Conservation (phyloP, 2,329 filamentous ascomycete genomes). For the Fusarium coffeatum region DNA sequence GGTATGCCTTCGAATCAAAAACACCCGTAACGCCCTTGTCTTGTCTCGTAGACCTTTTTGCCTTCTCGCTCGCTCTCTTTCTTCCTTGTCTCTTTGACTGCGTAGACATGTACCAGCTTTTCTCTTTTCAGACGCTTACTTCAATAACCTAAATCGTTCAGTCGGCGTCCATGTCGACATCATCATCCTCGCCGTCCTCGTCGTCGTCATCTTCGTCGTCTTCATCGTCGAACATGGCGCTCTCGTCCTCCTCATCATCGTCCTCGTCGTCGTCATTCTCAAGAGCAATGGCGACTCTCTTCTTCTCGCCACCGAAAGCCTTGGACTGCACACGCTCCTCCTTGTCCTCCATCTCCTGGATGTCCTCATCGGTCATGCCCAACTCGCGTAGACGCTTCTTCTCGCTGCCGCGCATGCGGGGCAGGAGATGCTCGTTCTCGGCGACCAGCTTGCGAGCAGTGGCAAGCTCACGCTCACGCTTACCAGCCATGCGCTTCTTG, state of each 20-base stretch:
- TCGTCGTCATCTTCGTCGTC: slow-evolving; percentile 52
- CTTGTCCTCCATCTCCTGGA: slow-evolving; percentile 59
- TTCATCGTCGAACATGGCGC: slow-evolving; percentile 48
- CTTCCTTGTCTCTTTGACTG: not conserved
- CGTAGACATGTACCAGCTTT: slow-evolving; percentile 23
- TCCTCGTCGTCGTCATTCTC: slow-evolving; percentile 52
- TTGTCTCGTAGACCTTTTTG: slow-evolving; percentile 29
- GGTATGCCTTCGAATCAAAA: slow-evolving; percentile 44
- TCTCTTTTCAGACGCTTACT: slow-evolving; percentile 7
- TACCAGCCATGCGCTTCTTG: slow-evolving; percentile 91
- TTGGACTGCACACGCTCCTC: slow-evolving; percentile 52
- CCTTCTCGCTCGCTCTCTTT: slow-evolving; percentile 9
- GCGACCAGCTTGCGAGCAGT: slow-evolving; percentile 88
- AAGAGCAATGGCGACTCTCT: slow-evolving; percentile 51
- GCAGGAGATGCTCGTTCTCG: slow-evolving; percentile 92
- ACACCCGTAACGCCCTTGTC: slow-evolving; percentile 42
- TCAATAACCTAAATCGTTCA: slow-evolving; percentile 8
- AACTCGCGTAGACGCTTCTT: slow-evolving; percentile 68
- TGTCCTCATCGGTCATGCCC: slow-evolving; percentile 61
- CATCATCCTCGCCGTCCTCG: slow-evolving; percentile 50
- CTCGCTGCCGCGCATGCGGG: slow-evolving; percentile 74
- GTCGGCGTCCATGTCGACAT: slow-evolving; percentile 50
- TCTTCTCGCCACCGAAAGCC: slow-evolving; percentile 58
- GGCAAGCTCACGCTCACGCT: slow-evolving; percentile 83
- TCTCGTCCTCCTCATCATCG: slow-evolving; percentile 49